Base-by-base conservation (phyloP, 2,329 filamentous ascomycete species). In the Cladobotryum protrusum region DNA sequence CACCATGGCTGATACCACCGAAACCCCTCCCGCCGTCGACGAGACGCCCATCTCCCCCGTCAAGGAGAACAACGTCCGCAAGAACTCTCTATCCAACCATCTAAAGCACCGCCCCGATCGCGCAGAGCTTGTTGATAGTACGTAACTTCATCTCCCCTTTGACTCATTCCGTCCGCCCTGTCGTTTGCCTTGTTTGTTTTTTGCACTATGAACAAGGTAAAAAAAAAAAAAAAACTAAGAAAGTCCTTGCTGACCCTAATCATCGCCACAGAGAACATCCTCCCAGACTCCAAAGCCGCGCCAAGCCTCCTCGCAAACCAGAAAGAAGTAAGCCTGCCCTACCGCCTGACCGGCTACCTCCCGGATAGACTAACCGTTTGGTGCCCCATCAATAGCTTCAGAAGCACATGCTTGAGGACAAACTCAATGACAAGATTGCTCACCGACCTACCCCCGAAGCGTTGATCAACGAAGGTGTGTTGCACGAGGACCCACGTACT, bases 381-480 rank as follows among this genome's bases (percentile, higher is more conserved):
- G 15, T 37, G 37, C 46, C 37, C 34, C 5, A 41, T 36, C 15
- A n/a, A 50, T 45, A 79, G 73, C 82, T 96, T 39, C 82, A 90
- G 68, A 89, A 85, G 66, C 85, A 89, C 67, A 96, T 96, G 90
- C 81, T 86, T 13, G 86, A 83, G 52, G 88, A 96, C 67, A 86
- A 79, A 49, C 77, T 96, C 54, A 93, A 95, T 68, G 89, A 95
- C 63, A 91, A 91, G 67, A 82, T 96, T 55, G 80, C 86, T 62
- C 78, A 85, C 60, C 79, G 91, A 17, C 91, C 91, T 1, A 76
- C 80, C 34, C 86, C 87, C 11, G 87, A 90, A 57, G 78, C 86
- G 45, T 73, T 96, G 55, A 76, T 96, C 51, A 83, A 86, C 61
- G 83, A 87, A 58, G 90, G 90, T 5, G 88, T 96, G 49, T 71